These are phyloP conservation scores for Aspergillus intermedius DNA, from an alignment of 2,329 filamentous ascomycete genomes.

Conservation along the genomic window DNA sequence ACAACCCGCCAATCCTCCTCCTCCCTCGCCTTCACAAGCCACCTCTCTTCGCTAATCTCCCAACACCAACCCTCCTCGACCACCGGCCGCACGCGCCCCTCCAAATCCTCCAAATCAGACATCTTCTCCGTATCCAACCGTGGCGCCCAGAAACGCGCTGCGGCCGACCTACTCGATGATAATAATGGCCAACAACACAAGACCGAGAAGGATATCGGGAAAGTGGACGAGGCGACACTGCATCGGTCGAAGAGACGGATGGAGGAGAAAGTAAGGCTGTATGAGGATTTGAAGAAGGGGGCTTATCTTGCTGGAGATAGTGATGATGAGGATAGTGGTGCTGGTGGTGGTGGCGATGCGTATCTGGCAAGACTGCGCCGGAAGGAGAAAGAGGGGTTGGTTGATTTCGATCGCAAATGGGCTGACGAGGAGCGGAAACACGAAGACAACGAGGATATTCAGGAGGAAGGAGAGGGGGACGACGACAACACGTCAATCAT, in stretches of 20 bases:
- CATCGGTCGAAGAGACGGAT: conserved; percentile 70
- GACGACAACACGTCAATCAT: conserved; percentile 57
- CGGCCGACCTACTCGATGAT: conserved; percentile 50
- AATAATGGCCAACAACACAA: conserved; percentile 57
- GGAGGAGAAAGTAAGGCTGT: conserved; percentile 83
- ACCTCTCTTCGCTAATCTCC: conserved; percentile 74
- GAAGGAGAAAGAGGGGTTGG: conserved; percentile 53
- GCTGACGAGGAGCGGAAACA: conserved; percentile 54
- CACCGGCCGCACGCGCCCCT: conserved; percentile 37
- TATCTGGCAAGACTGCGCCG: conserved; percentile 53
- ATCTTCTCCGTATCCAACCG: conserved; percentile 64
- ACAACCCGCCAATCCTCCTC: conserved; percentile 57
- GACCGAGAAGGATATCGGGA: conserved; percentile 53
- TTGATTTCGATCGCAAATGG: conserved; percentile 97
- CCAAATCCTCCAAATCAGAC: conserved; percentile 54
- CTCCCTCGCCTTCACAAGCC: conserved; percentile 78
- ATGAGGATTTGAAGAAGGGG: conserved; percentile 86
- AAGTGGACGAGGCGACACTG: conserved; percentile 51
- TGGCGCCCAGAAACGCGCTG: conserved; percentile 56
- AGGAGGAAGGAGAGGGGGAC: conserved; percentile 28
- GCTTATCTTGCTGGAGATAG: conserved; percentile 57
- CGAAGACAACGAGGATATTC: conserved; percentile 26
- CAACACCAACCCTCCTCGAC: conserved; percentile 36
- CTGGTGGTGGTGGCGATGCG: conserved; percentile 19
- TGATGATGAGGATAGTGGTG: conserved; percentile 29